Base-by-base conservation (phyloP, 345 rosid species). In the Rhizophora apiculata region DNA sequence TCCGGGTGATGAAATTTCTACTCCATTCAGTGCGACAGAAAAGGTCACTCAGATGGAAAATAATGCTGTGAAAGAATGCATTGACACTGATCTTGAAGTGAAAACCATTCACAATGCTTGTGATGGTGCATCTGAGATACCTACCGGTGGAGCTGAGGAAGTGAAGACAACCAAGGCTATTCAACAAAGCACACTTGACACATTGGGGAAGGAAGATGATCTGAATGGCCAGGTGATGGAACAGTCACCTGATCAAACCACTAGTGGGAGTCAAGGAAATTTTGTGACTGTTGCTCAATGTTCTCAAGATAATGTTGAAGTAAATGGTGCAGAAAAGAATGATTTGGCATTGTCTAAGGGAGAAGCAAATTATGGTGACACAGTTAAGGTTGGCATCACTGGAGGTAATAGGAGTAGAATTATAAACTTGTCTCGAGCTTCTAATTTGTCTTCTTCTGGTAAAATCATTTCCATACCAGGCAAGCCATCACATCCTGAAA, bases 331-430 rank as follows among this genome's bases (percentile, higher is more conserved):
- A 27, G 18, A 24, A 24, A 56, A 24, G 29, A 56, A 56, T 56
- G 60, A 27, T 24, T 24, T 24, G 18, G 31, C 60, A 56, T 56
- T 81, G 60, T 79, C 84, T 10, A 74, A 65, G 75, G 76, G 60
- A 24, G 90, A 82, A 57, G 60, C 75, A 61, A 80, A 59, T 79
- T 77, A 71, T 62, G 81, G 82, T 67, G 81, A 76, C 76, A 64
- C 67, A 67, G 67, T 75, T 65, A 81, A 57, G 72, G 91, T 81
- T 77, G 75, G 72, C 30, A 76, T 69, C 54, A 48, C 60, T 29
- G 94, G 79, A 56, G 84, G 85, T 69, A 82, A 75, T 67, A 87
- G 76, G 69, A 85, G 87, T 59, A 83, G 95, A 64, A 76, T 83
- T 60, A 82, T 91, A 64, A 83, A 86, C 82, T 75, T 87, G 72